A percentile compares a stretch with the other conserved stretches of the same genome.
These are phyloP conservation scores for Microascus cirrosus DNA, from an alignment of 2,329 filamentous ascomycete genomes.

Conservation along the genomic window DNA sequence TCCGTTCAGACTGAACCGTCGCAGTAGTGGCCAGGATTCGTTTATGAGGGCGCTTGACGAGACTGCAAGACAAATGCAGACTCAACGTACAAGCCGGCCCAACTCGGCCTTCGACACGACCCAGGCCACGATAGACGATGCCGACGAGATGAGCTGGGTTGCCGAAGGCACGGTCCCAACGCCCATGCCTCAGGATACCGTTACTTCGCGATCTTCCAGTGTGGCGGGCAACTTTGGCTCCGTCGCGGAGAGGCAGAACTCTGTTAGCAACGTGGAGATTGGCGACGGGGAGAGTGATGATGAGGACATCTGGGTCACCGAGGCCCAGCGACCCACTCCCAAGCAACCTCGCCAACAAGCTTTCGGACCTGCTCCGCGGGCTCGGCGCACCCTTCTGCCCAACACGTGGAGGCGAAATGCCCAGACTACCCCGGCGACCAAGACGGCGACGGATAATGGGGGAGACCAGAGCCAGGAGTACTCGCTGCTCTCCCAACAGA, in stretches of 20 bases:
- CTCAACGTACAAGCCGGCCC: background rate
- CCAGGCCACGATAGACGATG: constrained; percentile 10
- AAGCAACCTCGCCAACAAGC: background rate
- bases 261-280: background rate
- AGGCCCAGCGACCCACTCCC: constrained; percentile 37
- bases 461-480: constrained; percentile 19
- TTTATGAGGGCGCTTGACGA: constrained; percentile 20
- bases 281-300: constrained; percentile 6
- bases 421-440: background rate
- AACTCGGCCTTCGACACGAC: constrained; percentile 2
- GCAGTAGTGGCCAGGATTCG: constrained; percentile 16
- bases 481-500: constrained; percentile 26
- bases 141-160: constrained; percentile 33
- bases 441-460: background rate
- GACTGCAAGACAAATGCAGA: constrained; percentile 12
- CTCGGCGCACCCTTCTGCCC: constrained; percentile 1
- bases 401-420: constrained; percentile 1
- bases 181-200: background rate
- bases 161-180: constrained; percentile 10
- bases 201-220: constrained; percentile 5
- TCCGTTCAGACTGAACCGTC: constrained; percentile 15
- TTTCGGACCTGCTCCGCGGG: background rate
- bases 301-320: constrained; percentile 44
- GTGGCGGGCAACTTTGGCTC: constrained; percentile 6
- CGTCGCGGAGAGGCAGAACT: constrained; percentile 1